phyloP scores from a whole-genome alignment of 768 basidiomycete species.

The Postia placenta region DNA sequence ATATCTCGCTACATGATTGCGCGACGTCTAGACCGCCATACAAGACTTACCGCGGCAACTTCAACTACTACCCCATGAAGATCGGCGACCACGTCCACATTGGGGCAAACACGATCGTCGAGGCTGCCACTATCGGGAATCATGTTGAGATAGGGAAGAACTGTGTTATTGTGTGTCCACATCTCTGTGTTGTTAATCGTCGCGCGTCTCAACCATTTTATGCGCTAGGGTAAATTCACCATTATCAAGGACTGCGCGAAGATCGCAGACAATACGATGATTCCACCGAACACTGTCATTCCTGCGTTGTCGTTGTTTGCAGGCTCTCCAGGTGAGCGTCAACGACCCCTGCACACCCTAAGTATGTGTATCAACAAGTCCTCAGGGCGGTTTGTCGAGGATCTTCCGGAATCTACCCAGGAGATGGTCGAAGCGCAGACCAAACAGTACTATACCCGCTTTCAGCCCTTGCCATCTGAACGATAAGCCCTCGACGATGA shows the following conservation, averaged over 20 bases:
- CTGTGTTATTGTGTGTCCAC: conserved; percentile 76
- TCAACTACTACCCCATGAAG: conserved; percentile 98
- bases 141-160: conserved; percentile 94
- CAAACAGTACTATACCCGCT: conserved; percentile 81
- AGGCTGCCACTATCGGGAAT: conserved; percentile 92
- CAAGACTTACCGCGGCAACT: conserved; percentile 84
- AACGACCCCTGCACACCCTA: not conserved
- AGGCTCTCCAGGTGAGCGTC: conserved; percentile 77
- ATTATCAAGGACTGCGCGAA: conserved; percentile 95
- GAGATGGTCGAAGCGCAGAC: conserved; percentile 84
- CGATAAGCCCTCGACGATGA: conserved; percentile 3
- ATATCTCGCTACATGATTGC: not conserved
- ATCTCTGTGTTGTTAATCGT: not conserved
- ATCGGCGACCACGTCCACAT: conserved; percentile 95
- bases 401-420: conserved; percentile 91
- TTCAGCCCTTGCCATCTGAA: conserved; percentile 29
- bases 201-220: not conserved
- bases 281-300: conserved; percentile 90
- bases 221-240: conserved; percentile 81
- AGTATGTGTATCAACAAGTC: not conserved
- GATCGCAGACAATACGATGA: conserved; percentile 82
- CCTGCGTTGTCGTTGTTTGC: conserved; percentile 81
- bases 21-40: conserved; percentile 80
- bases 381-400: conserved; percentile 72
- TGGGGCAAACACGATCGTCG: conserved; percentile 81